A percentile compares a stretch with the other conserved stretches of the same genome.
These are phyloP conservation scores for Camelina hispida DNA, from an alignment of 345 rosid genomes.

Conservation along the genomic window DNA sequence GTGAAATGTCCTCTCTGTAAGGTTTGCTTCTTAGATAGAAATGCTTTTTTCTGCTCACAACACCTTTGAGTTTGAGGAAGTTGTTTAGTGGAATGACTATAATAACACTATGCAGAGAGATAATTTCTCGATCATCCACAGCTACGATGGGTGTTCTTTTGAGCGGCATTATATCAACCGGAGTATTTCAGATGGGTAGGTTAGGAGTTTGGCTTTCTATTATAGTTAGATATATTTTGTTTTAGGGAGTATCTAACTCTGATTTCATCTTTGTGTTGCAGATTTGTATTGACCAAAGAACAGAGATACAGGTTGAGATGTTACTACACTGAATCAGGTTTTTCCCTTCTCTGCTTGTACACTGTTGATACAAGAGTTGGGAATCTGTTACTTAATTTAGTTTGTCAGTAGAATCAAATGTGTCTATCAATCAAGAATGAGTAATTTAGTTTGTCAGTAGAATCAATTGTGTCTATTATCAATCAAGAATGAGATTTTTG, in stretches of 20 bases:
- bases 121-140: constrained; percentile 65
- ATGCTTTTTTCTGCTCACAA: background rate
- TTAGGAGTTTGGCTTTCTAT: background rate
- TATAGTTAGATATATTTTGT: background rate
- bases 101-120: constrained; percentile 57
- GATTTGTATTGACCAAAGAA: constrained; percentile 66
- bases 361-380: background rate
- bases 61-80: background rate
- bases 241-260: background rate
- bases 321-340: constrained; percentile 76
- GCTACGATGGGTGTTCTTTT: constrained; percentile 67
- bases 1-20: constrained; percentile 89
- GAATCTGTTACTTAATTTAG: background rate
- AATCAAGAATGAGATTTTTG: background rate
- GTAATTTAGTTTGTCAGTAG: constrained; percentile 5
- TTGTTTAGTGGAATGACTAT: constrained; percentile 5
- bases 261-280: constrained; percentile 40
- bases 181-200: constrained; percentile 56
- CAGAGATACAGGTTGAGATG: constrained; percentile 77
- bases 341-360: constrained; percentile 28
- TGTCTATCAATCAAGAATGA: background rate
- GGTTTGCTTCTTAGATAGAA: constrained; percentile 50
- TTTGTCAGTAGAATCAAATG: no score
- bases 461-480: background rate
- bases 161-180: constrained; percentile 62